Conservation (phyloP, 345 rosid genomes). For the Pelargonium nanum region DNA sequence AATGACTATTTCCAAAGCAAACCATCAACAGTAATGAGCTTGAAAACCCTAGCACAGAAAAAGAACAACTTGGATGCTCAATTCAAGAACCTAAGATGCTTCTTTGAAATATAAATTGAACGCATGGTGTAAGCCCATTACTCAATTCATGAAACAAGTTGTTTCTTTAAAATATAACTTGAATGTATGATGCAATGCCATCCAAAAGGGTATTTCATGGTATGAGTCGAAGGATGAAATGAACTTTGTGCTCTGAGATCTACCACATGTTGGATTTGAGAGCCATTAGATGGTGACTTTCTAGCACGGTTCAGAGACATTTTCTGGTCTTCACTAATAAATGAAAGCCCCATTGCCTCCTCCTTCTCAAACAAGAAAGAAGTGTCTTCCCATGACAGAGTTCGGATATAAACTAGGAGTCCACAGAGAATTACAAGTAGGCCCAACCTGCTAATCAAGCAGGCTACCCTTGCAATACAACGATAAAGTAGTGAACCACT, state of each 20-base stretch:
- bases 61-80: background rate
- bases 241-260: background rate
- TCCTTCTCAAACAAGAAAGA: too few species aligned
- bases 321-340: background rate
- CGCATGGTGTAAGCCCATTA: too few species aligned
- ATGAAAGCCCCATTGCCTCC: background rate
- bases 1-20: too few species aligned
- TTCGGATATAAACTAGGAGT: too few species aligned
- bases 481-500: background rate
- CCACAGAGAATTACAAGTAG: too few species aligned
- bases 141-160: too few species aligned
- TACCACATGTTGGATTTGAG: background rate
- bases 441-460: background rate
- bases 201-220: too few species aligned
- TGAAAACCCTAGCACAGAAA: background rate
- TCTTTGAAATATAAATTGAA: too few species aligned
- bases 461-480: background rate
- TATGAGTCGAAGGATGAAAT: background rate
- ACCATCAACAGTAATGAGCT: background rate
- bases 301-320: background rate
- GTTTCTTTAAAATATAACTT: too few species aligned
- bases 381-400: too few species aligned
- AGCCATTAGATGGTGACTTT: background rate
- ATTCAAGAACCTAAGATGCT: background rate
- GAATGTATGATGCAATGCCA: too few species aligned